A percentile compares a stretch with the other conserved stretches of the same genome.
Conservation (phyloP, 1,139 yeast genomes). For the Arxiozyma heterogenica region DNA sequence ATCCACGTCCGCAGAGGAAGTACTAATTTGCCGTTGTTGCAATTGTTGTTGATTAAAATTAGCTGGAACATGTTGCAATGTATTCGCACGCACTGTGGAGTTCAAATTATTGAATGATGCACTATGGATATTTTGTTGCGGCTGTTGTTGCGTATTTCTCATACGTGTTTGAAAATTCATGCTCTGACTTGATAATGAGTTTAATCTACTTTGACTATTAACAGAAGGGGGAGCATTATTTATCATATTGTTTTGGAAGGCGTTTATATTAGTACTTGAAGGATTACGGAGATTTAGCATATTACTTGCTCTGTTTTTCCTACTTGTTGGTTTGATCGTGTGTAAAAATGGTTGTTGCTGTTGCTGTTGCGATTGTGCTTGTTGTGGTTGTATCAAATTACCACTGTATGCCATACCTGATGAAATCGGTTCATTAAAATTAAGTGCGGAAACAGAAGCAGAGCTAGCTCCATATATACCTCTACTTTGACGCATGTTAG, state of each 20-base stretch:
- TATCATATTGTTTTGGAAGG: constrained; percentile 12
- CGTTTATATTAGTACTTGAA: constrained; percentile 17
- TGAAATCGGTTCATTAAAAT: constrained; percentile 15
- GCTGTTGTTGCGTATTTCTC: constrained; percentile 5
- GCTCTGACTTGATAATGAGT: constrained; percentile 14
- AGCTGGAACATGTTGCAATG: constrained; percentile 4
- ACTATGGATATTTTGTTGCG: constrained; percentile 5
- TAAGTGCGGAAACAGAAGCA: constrained; percentile 7
- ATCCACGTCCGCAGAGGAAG: constrained; percentile 2
- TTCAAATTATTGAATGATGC: constrained; percentile 4
- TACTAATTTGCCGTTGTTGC: constrained; percentile 8
- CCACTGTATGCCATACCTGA: constrained; percentile 5
- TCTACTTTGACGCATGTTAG: constrained; percentile 10
- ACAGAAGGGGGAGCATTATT: neutral
- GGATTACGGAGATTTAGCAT: constrained; percentile 29
- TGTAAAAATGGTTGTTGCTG: constrained; percentile 10
- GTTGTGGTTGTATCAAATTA: constrained; percentile 2
- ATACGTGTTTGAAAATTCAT: constrained; percentile 6
- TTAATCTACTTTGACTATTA: constrained; percentile 17
- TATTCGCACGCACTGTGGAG: constrained; percentile 2
- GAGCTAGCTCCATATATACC: constrained; percentile 25
- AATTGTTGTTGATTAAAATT: constrained; percentile 1
- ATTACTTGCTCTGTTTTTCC: constrained; percentile 30
- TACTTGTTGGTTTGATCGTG: constrained; percentile 29
- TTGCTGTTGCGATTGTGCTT: neutral